These are phyloP conservation scores for Phytophthora citrophthora DNA, from an alignment of 352 stramenopile genomes.

Conservation along the genomic window DNA sequence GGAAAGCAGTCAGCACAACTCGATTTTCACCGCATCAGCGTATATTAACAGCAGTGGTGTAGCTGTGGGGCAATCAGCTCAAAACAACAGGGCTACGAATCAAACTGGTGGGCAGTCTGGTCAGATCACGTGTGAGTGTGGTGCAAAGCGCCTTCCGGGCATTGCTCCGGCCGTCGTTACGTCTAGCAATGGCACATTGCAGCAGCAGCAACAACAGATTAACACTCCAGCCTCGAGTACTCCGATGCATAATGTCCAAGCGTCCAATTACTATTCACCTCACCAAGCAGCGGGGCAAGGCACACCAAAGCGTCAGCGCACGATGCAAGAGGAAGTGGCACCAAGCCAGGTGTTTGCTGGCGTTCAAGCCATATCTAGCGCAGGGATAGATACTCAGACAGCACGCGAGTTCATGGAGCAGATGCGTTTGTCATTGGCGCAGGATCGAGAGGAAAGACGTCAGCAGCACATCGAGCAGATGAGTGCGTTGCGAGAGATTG, in stretches of 20 bases:
- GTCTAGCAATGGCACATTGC: neutral
- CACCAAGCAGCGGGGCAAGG: slow-evolving; percentile 18
- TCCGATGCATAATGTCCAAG: slow-evolving; percentile 6
- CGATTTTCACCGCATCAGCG: slow-evolving; percentile 5
- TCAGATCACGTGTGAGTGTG: slow-evolving; percentile 30
- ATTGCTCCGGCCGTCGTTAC: slow-evolving; percentile 5
- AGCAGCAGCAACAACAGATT: slow-evolving; percentile 2
- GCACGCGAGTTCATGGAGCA: slow-evolving; percentile 34
- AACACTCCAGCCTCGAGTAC: slow-evolving; percentile 8
- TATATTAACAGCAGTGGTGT: slow-evolving; percentile 11
- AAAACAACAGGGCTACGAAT: neutral
- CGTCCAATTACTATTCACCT: slow-evolving; percentile 7
- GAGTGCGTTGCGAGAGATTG: slow-evolving; percentile 51
- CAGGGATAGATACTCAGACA: slow-evolving; percentile 11
- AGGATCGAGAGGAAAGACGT: slow-evolving; percentile 53
- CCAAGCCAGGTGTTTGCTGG: slow-evolving; percentile 1
- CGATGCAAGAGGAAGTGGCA: slow-evolving; percentile 19
- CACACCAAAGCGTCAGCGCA: slow-evolving; percentile 29
- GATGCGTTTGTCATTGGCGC: slow-evolving; percentile 39
- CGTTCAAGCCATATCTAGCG: slow-evolving; percentile 4
- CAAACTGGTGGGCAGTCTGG: slow-evolving; percentile 9
- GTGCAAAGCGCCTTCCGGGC: slow-evolving; percentile 24
- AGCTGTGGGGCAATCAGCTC: neutral
- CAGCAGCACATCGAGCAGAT: slow-evolving; percentile 70
- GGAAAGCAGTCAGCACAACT: slow-evolving; percentile 24